A percentile compares a stretch with the other conserved stretches of the same genome.
Conservation (phyloP, 768 basidiomycete genomes). For the Paxillus involutus region DNA sequence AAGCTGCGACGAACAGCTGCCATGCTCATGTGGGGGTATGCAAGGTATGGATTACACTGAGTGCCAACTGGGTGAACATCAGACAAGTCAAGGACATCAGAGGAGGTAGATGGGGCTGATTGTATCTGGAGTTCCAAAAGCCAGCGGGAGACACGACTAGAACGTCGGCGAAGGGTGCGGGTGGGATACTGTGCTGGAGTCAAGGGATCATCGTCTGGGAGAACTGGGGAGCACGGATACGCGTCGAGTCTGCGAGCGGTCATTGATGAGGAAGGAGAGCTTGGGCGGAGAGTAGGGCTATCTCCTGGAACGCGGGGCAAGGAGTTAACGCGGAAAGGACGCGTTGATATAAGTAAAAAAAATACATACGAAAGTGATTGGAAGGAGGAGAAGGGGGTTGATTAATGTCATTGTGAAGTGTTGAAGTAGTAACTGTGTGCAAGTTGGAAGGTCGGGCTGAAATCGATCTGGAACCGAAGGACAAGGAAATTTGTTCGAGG, state of each 20-base stretch:
- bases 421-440: slow-evolving; percentile 5
- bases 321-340: slow-evolving; percentile 33
- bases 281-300: slow-evolving; percentile 7
- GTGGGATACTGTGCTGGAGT: slow-evolving; percentile 1
- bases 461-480: slow-evolving; percentile 17
- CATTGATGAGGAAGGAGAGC: slow-evolving; percentile 33
- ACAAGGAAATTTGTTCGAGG: slow-evolving; percentile 15
- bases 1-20: slow-evolving; percentile 25
- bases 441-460: slow-evolving; percentile 9
- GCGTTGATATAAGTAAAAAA: slow-evolving; percentile 23
- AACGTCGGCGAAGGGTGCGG: slow-evolving; percentile 31
- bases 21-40: slow-evolving; percentile 37
- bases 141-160: slow-evolving; percentile 45
- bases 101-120: slow-evolving; percentile 11
- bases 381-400: neutral
- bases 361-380: slow-evolving; percentile 17
- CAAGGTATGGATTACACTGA: slow-evolving; percentile 39
- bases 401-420: slow-evolving; percentile 22
- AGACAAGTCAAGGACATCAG: slow-evolving; percentile 16
- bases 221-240: slow-evolving; percentile 14
- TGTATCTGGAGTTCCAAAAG: slow-evolving; percentile 39
- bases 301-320: slow-evolving; percentile 19
- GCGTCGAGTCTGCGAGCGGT: slow-evolving; percentile 26
- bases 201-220: slow-evolving; percentile 9
- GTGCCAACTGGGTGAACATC: slow-evolving; percentile 28